phyloP scores from a whole-genome alignment of 495 filamentous ascomycete genomes.

The Neohortaea acidophila region DNA sequence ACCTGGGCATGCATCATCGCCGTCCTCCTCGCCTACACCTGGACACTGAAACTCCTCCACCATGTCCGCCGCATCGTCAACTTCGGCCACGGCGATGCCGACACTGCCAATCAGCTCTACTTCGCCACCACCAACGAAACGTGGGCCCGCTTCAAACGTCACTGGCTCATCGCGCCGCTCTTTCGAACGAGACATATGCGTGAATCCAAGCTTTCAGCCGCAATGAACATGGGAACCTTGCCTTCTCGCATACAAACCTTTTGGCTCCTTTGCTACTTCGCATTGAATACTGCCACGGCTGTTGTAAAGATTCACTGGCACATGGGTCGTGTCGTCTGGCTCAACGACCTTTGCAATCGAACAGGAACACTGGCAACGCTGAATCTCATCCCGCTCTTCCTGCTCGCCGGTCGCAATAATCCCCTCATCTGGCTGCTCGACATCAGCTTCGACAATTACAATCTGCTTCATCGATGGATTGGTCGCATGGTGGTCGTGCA shows the following conservation, averaged over 20 bases:
- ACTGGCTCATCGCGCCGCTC: conserved; percentile 73
- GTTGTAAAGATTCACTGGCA: conserved; percentile 42
- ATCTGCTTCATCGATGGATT: conserved; percentile 88
- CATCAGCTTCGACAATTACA: conserved; percentile 94
- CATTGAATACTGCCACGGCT: conserved; percentile 51
- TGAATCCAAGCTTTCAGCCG: conserved; percentile 63
- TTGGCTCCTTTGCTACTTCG: conserved; percentile 48
- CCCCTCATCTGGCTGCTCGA: conserved; percentile 54
- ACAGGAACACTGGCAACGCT: conserved; percentile 60
- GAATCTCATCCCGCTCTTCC: conserved; percentile 63
- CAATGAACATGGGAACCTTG: conserved; percentile 69
- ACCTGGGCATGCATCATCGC: conserved; percentile 15
- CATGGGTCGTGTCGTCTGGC: conserved; percentile 30
- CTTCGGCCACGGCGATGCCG: conserved; percentile 14
- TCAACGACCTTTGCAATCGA: conserved; percentile 47
- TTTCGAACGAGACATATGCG: conserved; percentile 71
- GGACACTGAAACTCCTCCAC: conserved; percentile 9
- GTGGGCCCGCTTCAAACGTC: conserved; percentile 44
- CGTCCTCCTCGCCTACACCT: conserved; percentile 9
- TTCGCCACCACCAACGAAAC: conserved; percentile 17
- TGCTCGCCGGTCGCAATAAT: conserved; percentile 56
- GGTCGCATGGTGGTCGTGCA: conserved; percentile 74
- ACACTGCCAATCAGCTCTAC: conserved; percentile 11
- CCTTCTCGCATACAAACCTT: conserved; percentile 71
- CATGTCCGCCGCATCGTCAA: conserved; percentile 13